Evolutionary conservation across 208 protist genomes (phyloP).

Genomic region (Leishmania tropica): DNA sequence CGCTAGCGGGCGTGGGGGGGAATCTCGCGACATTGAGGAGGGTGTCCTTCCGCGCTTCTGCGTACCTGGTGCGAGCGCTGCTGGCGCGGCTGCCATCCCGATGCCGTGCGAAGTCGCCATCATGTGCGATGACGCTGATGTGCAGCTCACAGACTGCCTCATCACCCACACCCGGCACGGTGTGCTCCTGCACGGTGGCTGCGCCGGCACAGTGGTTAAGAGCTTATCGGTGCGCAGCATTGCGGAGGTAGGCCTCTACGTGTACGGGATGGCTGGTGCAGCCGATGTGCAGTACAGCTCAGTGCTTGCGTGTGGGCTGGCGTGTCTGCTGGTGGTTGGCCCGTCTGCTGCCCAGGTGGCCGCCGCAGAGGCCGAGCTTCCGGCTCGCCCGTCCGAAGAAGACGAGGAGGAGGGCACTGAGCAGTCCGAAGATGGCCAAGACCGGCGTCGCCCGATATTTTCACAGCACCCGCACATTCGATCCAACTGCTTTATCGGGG

Average conservation of each 20-base stretch:
- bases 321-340: conserved; percentile 67
- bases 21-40: conserved; percentile 18
- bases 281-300: conserved; percentile 44
- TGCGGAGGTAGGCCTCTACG: conserved; percentile 62
- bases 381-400: conserved; percentile 37
- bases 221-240: conserved; percentile 54
- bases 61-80: conserved; percentile 25
- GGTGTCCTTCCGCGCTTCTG: conserved; percentile 39
- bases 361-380: conserved; percentile 25
- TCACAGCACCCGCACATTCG: conserved; percentile 68
- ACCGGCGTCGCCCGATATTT: conserved; percentile 25
- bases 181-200: conserved; percentile 57
- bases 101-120: conserved; percentile 56
- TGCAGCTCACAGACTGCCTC: conserved; percentile 62
- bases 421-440: not conserved
- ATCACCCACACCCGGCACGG: conserved; percentile 65
- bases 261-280: conserved; percentile 50
- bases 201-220: conserved; percentile 36
- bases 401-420: conserved; percentile 49
- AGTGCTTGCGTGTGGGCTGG: conserved; percentile 55
- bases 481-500: conserved; percentile 54
- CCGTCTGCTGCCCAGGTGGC: conserved; percentile 40
- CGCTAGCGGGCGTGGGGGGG: conserved; percentile 2
- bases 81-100: conserved; percentile 4
- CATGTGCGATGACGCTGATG: conserved; percentile 78